These are phyloP conservation scores for Fusarium domesticum DNA, from an alignment of 2,329 filamentous ascomycete species.

Conservation along the genomic window DNA sequence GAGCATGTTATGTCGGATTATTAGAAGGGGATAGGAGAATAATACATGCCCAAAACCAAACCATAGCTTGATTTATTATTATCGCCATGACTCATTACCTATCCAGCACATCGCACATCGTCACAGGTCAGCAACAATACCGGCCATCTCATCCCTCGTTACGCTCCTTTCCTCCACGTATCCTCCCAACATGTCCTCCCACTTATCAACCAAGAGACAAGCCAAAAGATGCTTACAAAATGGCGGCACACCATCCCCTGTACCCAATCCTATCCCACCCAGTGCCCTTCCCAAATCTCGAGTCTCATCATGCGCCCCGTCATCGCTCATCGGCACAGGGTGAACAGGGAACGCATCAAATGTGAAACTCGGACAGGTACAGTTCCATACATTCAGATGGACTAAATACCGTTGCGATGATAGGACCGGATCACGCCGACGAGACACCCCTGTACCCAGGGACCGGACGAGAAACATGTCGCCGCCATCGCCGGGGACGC, in stretches of 20 bases:
- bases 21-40: constrained; percentile 24
- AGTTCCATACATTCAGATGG: constrained; percentile 75
- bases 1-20: constrained; percentile 29
- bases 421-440: constrained; percentile 16
- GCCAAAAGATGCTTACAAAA: constrained; percentile 90
- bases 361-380: constrained; percentile 81
- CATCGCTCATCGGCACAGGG: constrained; percentile 2
- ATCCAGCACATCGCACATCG: constrained; percentile 1
- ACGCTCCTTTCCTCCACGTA: constrained; percentile 56
- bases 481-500: constrained; percentile 10
- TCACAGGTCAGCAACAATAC: constrained; percentile 54
- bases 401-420: constrained; percentile 60
- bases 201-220: constrained; percentile 70
- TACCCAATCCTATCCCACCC: constrained; percentile 48
- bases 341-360: constrained; percentile 62
- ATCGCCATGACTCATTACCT: constrained; percentile 4
- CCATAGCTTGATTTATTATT: not conserved
- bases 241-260: constrained; percentile 45
- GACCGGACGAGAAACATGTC: constrained; percentile 64
- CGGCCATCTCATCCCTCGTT: constrained; percentile 66
- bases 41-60: constrained; percentile 20
- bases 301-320: not conserved
- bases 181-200: constrained; percentile 52
- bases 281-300: constrained; percentile 38
- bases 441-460: constrained; percentile 38